A percentile compares a stretch with the other conserved stretches of the same genome.
Conservation (phyloP, 305 asterid species). For the Ilex paraguariensis region DNA sequence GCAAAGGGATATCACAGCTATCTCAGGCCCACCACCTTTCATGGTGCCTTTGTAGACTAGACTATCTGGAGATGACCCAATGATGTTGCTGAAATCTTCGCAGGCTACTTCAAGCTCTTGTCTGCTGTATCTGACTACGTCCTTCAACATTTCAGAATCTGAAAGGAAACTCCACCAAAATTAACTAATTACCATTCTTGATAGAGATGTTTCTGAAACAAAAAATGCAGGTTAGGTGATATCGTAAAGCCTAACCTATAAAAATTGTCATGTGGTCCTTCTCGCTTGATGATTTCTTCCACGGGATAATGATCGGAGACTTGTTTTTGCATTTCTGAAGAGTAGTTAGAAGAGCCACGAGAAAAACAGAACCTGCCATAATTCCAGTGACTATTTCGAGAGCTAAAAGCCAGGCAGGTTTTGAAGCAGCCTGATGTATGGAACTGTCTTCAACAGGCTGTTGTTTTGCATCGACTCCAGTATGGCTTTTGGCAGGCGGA, state of each 20-base stretch:
- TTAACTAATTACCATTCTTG: too few relatives aligned
- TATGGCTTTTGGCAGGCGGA: conserved; percentile 36
- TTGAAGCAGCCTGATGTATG: conserved; percentile 42
- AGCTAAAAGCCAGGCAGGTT: conserved; percentile 80
- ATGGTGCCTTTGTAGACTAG: conserved; percentile 81
- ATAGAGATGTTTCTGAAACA: background rate
- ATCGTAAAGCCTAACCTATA: conserved; percentile 45
- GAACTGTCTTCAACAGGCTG: conserved; percentile 38
- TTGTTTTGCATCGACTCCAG: conserved; percentile 32
- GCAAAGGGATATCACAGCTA: conserved; percentile 87
- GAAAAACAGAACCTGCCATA: conserved; percentile 60
- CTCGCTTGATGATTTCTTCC: conserved; percentile 83
- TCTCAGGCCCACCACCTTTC: conserved; percentile 87
- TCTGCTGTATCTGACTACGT: conserved; percentile 60
- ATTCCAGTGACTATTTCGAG: conserved; percentile 76
- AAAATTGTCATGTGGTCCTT: conserved; percentile 57
- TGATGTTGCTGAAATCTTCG: conserved; percentile 98
- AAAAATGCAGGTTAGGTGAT: conserved; percentile 3
- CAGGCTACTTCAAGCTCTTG: conserved; percentile 95
- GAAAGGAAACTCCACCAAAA: conserved; percentile 13
- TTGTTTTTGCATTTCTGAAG: conserved; percentile 60
- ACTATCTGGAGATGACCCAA: conserved; percentile 85
- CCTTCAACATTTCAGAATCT: conserved; percentile 76
- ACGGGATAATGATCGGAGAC: conserved; percentile 68
- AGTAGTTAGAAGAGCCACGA: conserved; percentile 52